These are phyloP conservation scores for Phaeolepiota aurea DNA, from an alignment of 768 basidiomycete species.

Conservation along the genomic window DNA sequence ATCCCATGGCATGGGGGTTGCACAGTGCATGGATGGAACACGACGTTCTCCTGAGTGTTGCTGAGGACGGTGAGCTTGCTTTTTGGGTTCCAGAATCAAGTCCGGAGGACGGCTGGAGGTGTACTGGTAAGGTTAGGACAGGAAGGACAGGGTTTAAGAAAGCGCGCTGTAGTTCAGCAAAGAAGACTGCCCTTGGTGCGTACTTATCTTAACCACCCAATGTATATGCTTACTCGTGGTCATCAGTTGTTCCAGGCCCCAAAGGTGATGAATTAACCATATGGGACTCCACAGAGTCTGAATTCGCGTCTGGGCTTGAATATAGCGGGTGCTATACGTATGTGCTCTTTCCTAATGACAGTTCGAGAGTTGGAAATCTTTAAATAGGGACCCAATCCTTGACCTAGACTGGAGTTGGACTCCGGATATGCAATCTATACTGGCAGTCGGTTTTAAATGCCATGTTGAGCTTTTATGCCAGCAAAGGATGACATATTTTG, in stretches of 20 bases:
- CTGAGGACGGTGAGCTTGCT: conserved; percentile 67
- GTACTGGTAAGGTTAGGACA: conserved; percentile 71
- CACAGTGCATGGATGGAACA: conserved; percentile 38
- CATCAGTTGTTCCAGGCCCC: conserved; percentile 47
- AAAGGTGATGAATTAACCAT: conserved; percentile 81
- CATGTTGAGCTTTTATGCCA: conserved; percentile 85
- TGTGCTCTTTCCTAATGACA: conserved; percentile 7
- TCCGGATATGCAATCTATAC: conserved; percentile 80
- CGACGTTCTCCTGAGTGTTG: conserved; percentile 76
- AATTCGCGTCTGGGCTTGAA: conserved; percentile 88
- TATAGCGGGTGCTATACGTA: conserved; percentile 58
- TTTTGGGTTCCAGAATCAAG: conserved; percentile 69
- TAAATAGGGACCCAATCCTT: conserved; percentile 47
- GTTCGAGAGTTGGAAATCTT: not conserved
- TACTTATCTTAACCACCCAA: conserved; percentile 7
- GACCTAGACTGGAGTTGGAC: conserved; percentile 95
- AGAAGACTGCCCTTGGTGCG: conserved; percentile 84
- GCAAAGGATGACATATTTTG: conserved; percentile 88
- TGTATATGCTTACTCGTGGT: conserved; percentile 6
- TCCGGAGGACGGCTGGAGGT: conserved; percentile 40
- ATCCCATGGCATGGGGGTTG: conserved; percentile 80
- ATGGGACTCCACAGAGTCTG: conserved; percentile 93
- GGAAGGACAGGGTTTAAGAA: conserved; percentile 54
- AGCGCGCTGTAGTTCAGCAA: conserved; percentile 83
- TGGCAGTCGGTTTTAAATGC: conserved; percentile 80